phyloP scores from a whole-genome alignment of 1,284 basidiomycete species.

The Trichosporon asahii region DNA sequence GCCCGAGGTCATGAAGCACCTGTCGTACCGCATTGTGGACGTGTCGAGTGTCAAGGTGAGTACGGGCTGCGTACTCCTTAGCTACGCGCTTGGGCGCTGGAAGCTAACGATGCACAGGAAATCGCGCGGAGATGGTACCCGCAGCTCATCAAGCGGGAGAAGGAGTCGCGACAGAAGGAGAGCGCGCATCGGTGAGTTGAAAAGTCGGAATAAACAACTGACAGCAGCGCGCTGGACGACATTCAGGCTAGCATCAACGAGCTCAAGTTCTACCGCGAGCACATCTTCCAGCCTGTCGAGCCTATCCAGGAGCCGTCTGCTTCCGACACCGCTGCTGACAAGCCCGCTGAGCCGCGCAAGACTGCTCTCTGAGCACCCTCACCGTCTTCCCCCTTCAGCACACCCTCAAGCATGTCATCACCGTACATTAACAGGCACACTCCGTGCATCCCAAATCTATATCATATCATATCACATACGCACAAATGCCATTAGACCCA shows the following conservation, averaged over 20 bases:
- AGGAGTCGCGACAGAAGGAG: slow-evolving; percentile 33
- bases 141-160: slow-evolving; percentile 28
- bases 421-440: neutral
- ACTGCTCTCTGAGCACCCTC: slow-evolving; percentile 28
- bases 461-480: neutral
- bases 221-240: slow-evolving; percentile 53
- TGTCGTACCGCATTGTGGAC: slow-evolving; percentile 56
- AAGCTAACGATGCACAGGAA: slow-evolving; percentile 43
- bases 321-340: neutral
- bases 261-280: slow-evolving; percentile 50
- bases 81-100: no score
- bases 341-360: slow-evolving; percentile 22
- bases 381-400: neutral
- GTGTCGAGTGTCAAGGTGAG: slow-evolving; percentile 47
- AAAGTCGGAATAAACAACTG: no score
- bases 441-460: neutral
- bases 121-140: slow-evolving; percentile 55
- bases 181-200: slow-evolving; percentile 42
- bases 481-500: neutral
- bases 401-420: neutral
- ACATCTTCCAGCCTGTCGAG: slow-evolving; percentile 49
- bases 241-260: slow-evolving; percentile 54
- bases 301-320: neutral
- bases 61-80: no score
- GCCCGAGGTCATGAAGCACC: slow-evolving; percentile 52